Evolutionary conservation across 1,284 basidiomycete genomes (phyloP).

Genomic region (Puccinia novopanici): DNA sequence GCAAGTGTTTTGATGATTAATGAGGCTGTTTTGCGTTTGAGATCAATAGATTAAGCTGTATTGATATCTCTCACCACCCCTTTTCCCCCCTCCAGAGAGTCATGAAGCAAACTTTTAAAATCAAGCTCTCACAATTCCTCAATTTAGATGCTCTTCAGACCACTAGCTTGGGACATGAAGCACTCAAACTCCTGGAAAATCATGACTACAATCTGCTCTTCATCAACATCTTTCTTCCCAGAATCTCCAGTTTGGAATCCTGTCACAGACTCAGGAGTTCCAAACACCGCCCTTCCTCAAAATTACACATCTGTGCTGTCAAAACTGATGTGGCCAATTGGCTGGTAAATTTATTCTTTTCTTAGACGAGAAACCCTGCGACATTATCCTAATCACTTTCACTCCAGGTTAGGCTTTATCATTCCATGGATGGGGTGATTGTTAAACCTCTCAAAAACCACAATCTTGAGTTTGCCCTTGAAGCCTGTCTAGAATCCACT

Average conservation of each 20-base stretch:
- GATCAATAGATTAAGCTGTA: too few relatives aligned
- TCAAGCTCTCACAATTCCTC: slow-evolving; percentile 23
- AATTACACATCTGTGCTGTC: slow-evolving; percentile 45
- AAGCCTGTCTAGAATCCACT: not conserved
- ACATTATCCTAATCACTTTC: not conserved
- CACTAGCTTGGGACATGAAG: slow-evolving; percentile 22
- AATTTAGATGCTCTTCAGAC: slow-evolving; percentile 20
- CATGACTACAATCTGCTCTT: slow-evolving; percentile 39
- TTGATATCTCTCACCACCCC: too few relatives aligned
- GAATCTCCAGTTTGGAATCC: slow-evolving; percentile 32
- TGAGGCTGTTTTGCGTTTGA: too few relatives aligned
- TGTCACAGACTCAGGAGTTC: slow-evolving; percentile 22
- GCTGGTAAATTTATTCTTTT: slow-evolving; percentile 29
- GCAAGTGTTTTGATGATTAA: too few relatives aligned
- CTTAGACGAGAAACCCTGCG: not conserved
- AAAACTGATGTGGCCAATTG: slow-evolving; percentile 43
- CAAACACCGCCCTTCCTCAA: not conserved
- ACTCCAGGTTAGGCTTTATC: slow-evolving; percentile 31
- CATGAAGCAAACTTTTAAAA: slow-evolving; percentile 33
- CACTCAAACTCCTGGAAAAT: slow-evolving; percentile 12
- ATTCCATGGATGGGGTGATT: slow-evolving; percentile 41
- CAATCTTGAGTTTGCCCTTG: slow-evolving; percentile 28
- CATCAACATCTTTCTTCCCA: slow-evolving; percentile 43
- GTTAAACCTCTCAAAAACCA: slow-evolving; percentile 42
- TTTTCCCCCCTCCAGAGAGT: too few relatives aligned